A percentile compares a stretch with the other conserved stretches of the same genome.
These are phyloP conservation scores for Henckelia pumila DNA, from an alignment of 257 asterid genomes.

Conservation along the genomic window DNA sequence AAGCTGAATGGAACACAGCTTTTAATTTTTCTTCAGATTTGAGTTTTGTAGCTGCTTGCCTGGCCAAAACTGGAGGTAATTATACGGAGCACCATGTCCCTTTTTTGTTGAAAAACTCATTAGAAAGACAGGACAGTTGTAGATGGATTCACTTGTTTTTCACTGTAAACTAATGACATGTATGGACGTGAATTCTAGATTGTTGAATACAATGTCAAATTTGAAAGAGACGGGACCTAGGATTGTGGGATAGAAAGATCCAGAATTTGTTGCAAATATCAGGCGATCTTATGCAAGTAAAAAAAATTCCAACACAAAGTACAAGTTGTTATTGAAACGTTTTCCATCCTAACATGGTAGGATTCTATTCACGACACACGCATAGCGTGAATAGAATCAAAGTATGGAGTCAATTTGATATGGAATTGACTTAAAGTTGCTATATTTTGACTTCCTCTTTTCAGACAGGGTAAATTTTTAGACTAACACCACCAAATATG, in stretches of 20 bases:
- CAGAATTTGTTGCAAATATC: neutral
- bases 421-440: neutral
- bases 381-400: too few species aligned
- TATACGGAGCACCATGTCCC: neutral
- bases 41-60: constrained; percentile 63
- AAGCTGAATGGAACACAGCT: constrained; percentile 68
- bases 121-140: neutral
- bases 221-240: neutral
- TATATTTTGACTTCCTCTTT: neutral
- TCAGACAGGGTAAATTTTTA: neutral
- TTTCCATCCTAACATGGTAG: neutral
- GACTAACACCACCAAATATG: neutral
- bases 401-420: too few species aligned
- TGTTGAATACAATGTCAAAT: too few species aligned
- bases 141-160: neutral
- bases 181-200: neutral
- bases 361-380: neutral
- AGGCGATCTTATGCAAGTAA: too few species aligned
- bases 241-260: neutral
- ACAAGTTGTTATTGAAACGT: neutral
- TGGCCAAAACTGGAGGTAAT: constrained; percentile 55
- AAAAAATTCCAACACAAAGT: neutral
- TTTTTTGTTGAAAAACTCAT: constrained; percentile 4
- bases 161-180: neutral
- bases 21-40: constrained; percentile 58